Percentiles rank a stretch among this genome's conserved stretches.
phyloP scores from a whole-genome alignment of 1,284 basidiomycete genomes.

The Cutaneotrichosporon sp. region DNA sequence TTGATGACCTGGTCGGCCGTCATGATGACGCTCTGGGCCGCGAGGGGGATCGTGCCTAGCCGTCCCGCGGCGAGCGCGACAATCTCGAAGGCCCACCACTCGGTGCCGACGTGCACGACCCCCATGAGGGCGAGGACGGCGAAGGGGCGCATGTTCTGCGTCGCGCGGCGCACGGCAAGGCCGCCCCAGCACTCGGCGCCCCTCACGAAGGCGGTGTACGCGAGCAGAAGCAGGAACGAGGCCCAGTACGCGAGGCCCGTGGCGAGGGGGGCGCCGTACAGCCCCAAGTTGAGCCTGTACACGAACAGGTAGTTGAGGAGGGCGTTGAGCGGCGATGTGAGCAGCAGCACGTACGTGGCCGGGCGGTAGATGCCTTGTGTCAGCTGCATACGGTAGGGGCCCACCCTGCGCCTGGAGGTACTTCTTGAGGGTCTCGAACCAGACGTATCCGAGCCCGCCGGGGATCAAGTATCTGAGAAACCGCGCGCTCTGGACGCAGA shows the following conservation, averaged over 20 bases:
- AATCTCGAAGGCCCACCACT: slow-evolving; percentile 56
- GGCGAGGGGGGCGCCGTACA: slow-evolving; percentile 88
- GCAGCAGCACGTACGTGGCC: slow-evolving; percentile 79
- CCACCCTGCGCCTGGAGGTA: slow-evolving; percentile 86
- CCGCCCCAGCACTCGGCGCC: no score
- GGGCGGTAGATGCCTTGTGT: slow-evolving; percentile 79
- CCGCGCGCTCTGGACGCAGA: slow-evolving; percentile 72
- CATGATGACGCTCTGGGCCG: slow-evolving; percentile 58
- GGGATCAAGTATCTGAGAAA: slow-evolving; percentile 77
- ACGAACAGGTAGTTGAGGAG: slow-evolving; percentile 82
- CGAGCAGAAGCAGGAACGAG: no score
- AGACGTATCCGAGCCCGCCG: slow-evolving; percentile 79
- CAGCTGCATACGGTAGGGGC: no score
- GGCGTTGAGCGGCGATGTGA: slow-evolving; percentile 84
- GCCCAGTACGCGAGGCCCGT: slow-evolving; percentile 86
- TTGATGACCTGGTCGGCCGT: slow-evolving; percentile 70
- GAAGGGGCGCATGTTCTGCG: no score
- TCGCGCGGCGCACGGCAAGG: no score
- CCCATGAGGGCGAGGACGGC: background rate
- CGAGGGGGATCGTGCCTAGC: slow-evolving; percentile 56
- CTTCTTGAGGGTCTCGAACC: slow-evolving; percentile 43
- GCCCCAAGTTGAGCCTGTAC: slow-evolving; percentile 85
- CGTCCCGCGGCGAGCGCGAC: slow-evolving; percentile 51
- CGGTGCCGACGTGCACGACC: slow-evolving; percentile 49
- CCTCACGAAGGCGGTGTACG: no score